Evolutionary conservation across 257 asterid species (phyloP), one percentile per base, ranked within the genome.

Genomic region (Fraxinus excelsior): DNA sequence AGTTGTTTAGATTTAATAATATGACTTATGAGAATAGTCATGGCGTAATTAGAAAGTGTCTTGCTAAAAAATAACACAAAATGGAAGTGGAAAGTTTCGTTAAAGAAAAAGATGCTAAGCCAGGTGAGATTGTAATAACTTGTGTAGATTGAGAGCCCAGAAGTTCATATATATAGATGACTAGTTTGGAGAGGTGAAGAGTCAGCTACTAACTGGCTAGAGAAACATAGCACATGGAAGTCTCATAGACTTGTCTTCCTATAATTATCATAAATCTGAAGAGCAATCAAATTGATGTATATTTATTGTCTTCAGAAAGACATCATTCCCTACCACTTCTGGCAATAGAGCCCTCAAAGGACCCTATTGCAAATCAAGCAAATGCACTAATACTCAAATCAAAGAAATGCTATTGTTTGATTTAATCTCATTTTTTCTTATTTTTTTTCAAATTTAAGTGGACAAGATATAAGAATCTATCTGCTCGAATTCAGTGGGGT

Each of bases 211-310:
- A 14, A 34, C 25, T 40, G 46, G 46, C 46, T 40, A 40, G 11
- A 40, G 70, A 69, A 70, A 76, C 31, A 28, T 26, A 74, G 28
- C 76, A 73, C 78, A 76, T 49, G 74, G n/a, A 16, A 72, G 38
- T 81, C 79, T 76, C 76, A 67, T 77, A 79, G 79, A 73, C 74
- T 81, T 76, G 74, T 74, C 77, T 73, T 69, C 28, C 28, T n/a
- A 73, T 38, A 40, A 56, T 12, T 25, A 29, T 46, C 1, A 12
- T 29, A 29, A 28, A 35, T 40, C 72, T 7, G 2, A 64, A 11
- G 25, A 38, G n/a, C 79, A 38, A 65, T 5, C 1, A 16, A 56
- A 21, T 21, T 58, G 38, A 58, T 29, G 11, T n/a, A 51, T 53
- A 16, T 34, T 40, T 40, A 40, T 40, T 9, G 6, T 23, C 31